Conservation (phyloP, 305 asterid species). For the Fraxinus ornus region DNA sequence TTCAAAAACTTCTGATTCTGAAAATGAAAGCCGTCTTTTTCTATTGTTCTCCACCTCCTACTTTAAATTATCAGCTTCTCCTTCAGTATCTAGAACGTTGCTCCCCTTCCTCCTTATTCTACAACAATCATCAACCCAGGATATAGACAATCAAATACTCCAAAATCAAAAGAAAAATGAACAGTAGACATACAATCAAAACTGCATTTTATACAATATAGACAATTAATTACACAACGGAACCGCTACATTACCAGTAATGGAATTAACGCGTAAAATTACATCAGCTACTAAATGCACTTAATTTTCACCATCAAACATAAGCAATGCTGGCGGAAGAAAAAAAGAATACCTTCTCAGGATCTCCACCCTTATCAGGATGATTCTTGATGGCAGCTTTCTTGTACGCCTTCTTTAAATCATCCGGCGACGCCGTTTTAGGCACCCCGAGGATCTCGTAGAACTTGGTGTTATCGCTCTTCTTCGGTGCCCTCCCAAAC, state of each 20-base stretch:
- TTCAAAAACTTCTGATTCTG: background rate
- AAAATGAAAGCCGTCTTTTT: background rate
- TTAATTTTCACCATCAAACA: background rate
- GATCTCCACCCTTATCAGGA: conserved; percentile 95
- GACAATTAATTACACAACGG: background rate
- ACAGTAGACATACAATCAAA: background rate
- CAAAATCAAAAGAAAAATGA: background rate
- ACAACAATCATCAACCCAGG: background rate
- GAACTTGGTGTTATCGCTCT: conserved; percentile 69
- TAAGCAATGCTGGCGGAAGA: background rate
- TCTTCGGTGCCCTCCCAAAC: conserved; percentile 80
- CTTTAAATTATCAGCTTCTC: background rate
- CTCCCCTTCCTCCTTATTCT: background rate
- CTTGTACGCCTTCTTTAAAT: conserved; percentile 82
- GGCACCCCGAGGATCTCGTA: conserved; percentile 81
- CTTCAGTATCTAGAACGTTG: background rate
- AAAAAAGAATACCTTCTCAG: conserved; percentile 61
- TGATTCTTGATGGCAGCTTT: conserved; percentile 91
- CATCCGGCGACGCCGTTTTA: conserved; percentile 66
- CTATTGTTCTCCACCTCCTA: background rate
- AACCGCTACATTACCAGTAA: background rate
- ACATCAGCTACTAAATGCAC: background rate
- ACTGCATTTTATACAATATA: background rate
- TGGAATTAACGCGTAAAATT: background rate
- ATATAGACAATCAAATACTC: background rate